Base-by-base conservation (phyloP, 345 rosid species). In the Eucalyptus victrix region DNA sequence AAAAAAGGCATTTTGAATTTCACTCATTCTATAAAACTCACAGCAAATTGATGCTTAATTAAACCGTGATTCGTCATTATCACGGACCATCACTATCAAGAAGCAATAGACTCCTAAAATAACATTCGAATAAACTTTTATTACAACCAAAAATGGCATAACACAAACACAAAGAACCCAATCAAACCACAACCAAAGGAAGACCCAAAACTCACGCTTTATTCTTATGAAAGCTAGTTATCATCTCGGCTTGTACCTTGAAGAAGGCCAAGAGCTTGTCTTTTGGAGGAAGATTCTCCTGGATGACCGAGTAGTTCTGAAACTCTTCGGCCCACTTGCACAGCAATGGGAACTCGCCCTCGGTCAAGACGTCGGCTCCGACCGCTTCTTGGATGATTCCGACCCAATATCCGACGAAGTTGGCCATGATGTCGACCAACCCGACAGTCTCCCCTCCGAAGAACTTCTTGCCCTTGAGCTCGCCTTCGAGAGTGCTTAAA, bases 391-490 rank as follows among this genome's bases (percentile, higher is more conserved):
- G 89, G 32, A 88, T 16, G 23, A 91, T 54, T 42, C 87, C 89
- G 12, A 91, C 7, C 96, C 97, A 95, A 86, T 69, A 88, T 13
- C 90, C 92, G 51, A 94, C 32, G 86, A 93, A 91, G 89, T 67
- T 90, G 28, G 93, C 95, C 14, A 62, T 94, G 45, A 96, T 94
- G 88, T 95, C 97, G 51, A 95, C 94, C 37, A 93, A 50, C 23
- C 96, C 96, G 51, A 94, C 90, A 7, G 45, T 93, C 28, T 96
- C 95, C 58, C 96, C 95, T 51, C 97, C 97, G 9, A 96, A 94
- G 92, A 92, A 94, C 80, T 6, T 94, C 89, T 92, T 94, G 49
- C 91, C 91, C 42, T 88, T 91, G 45, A 94, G 94, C 91, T 95
- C 95, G 32, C 91, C 90, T 89, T 94, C 98, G 2, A 96, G 92